These are phyloP conservation scores for Hemerocallis citrina DNA, from an alignment of 106 monocot genomes.

Conservation along the genomic window DNA sequence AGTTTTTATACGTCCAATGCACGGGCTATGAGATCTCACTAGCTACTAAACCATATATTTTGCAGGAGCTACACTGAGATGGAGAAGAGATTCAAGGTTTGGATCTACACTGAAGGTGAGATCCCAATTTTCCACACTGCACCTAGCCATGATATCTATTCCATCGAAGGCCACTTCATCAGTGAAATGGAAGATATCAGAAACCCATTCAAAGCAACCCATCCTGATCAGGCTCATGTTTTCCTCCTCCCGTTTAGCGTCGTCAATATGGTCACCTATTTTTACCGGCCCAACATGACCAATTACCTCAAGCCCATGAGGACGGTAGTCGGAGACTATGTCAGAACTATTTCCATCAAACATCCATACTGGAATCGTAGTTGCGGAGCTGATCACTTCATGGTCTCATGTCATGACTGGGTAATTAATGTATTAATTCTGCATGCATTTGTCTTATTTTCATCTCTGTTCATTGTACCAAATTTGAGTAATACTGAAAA, in stretches of 20 bases:
- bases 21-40: too few species aligned
- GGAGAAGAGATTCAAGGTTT: constrained; percentile 79
- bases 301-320: constrained; percentile 30
- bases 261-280: constrained; percentile 38
- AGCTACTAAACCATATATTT: not conserved
- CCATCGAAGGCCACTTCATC: constrained; percentile 65
- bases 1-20: not conserved
- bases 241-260: constrained; percentile 80
- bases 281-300: constrained; percentile 28
- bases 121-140: constrained; percentile 58
- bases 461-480: not conserved
- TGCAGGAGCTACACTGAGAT: constrained; percentile 80
- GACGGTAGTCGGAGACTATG: constrained; percentile 34
- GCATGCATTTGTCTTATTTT: not conserved
- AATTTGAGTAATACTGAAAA: not conserved
- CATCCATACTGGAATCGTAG: constrained; percentile 61
- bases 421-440: constrained; percentile 15
- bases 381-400: constrained; percentile 67
- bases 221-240: constrained; percentile 46
- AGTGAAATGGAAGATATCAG: constrained; percentile 31
- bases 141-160: constrained; percentile 41
- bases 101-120: constrained; percentile 58
- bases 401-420: constrained; percentile 79
- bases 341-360: constrained; percentile 20
- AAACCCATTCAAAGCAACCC: constrained; percentile 23